Evolutionary conservation across 2,329 filamentous ascomycete genomes (phyloP).

Genomic region (Fusarium siculi): DNA sequence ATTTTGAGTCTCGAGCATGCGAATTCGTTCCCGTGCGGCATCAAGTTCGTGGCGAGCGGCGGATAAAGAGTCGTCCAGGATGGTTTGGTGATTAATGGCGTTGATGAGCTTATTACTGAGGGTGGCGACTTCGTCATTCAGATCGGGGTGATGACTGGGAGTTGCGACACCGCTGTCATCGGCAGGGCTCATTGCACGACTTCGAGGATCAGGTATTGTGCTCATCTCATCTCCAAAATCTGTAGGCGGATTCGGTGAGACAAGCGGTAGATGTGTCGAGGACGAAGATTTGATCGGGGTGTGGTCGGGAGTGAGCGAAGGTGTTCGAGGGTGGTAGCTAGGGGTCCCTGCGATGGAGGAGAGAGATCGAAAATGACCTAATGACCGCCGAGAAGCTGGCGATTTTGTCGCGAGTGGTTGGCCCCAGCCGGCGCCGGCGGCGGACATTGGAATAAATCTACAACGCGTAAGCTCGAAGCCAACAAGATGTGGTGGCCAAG

Average conservation of each 20-base stretch:
- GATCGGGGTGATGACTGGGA: constrained; percentile 62
- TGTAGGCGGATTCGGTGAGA: constrained; percentile 52
- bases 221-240: constrained; percentile 71
- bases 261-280: constrained; percentile 50
- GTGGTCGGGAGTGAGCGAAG: constrained; percentile 48
- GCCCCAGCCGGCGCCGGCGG: constrained; percentile 62
- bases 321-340: constrained; percentile 51
- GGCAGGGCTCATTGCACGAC: constrained; percentile 60
- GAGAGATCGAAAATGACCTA: constrained; percentile 64
- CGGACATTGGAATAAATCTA: constrained; percentile 60
- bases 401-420: constrained; percentile 51
- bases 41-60: constrained; percentile 87
- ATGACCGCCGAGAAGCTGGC: constrained; percentile 47
- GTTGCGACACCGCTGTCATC: constrained; percentile 48
- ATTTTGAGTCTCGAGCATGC: constrained; percentile 72
- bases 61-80: constrained; percentile 87
- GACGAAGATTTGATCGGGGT: constrained; percentile 54
- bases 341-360: constrained; percentile 62
- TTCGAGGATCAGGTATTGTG: constrained; percentile 74
- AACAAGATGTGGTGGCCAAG: constrained; percentile 9
- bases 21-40: constrained; percentile 72
- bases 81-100: constrained; percentile 96
- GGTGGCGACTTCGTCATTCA: constrained; percentile 81
- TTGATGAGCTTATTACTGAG: constrained; percentile 96
- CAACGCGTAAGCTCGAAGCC: constrained; percentile 29